Evolutionary conservation across 805 yeast species (phyloP).

Genomic region (Yarrowia porcina): DNA sequence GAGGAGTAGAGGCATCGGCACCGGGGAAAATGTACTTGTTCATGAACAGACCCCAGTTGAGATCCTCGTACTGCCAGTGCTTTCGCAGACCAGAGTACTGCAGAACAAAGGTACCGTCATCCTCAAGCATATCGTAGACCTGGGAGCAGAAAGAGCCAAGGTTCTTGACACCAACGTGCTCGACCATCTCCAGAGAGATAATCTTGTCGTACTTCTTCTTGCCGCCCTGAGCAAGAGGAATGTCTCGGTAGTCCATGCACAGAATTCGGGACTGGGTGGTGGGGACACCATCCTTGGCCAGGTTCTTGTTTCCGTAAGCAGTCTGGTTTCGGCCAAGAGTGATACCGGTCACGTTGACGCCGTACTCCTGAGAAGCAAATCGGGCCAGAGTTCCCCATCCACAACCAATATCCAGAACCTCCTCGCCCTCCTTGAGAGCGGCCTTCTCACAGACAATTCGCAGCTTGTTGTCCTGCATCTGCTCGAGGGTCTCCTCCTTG

Average conservation of each 20-base stretch:
- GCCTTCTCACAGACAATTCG: slow-evolving; percentile 85
- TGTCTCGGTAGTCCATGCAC: slow-evolving; percentile 86
- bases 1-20: slow-evolving; percentile 94
- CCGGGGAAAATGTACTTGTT: slow-evolving; percentile 96
- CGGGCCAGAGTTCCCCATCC: slow-evolving; percentile 96
- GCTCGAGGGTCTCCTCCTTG: slow-evolving; percentile 63
- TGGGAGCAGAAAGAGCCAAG: slow-evolving; percentile 71
- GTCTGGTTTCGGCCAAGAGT: slow-evolving; percentile 91
- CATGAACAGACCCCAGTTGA: slow-evolving; percentile 93
- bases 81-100: slow-evolving; percentile 91
- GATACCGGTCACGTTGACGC: slow-evolving; percentile 84
- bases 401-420: slow-evolving; percentile 81
- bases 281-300: slow-evolving; percentile 65
- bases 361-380: slow-evolving; percentile 75
- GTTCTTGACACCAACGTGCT: slow-evolving; percentile 90
- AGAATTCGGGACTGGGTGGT: slow-evolving; percentile 69
- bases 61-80: slow-evolving; percentile 91
- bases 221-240: slow-evolving; percentile 65
- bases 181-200: slow-evolving; percentile 92
- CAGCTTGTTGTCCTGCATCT: slow-evolving; percentile 83
- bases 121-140: slow-evolving; percentile 83
- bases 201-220: slow-evolving; percentile 69
- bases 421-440: slow-evolving; percentile 67
- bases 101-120: slow-evolving; percentile 81
- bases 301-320: slow-evolving; percentile 74